Conservation (phyloP, 257 asterid species). For the Ballota nigra region DNA sequence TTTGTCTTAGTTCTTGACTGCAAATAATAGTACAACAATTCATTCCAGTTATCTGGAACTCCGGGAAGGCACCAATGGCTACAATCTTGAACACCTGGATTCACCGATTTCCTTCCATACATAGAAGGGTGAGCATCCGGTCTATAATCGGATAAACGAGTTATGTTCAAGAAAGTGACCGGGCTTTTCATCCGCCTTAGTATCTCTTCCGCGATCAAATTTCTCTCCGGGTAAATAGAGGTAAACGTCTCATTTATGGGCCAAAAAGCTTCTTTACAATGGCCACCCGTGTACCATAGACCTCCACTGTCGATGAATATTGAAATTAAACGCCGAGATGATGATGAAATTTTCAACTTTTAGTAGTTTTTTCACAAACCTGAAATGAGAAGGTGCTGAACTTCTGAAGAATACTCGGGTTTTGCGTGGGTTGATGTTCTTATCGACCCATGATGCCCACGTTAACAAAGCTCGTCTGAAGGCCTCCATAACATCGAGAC, state of each 20-base stretch:
- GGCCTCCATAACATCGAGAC: conserved; percentile 65
- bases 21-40: conserved; percentile 58
- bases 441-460: conserved; percentile 90
- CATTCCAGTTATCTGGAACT: conserved; percentile 92
- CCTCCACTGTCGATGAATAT: conserved; percentile 58
- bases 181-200: conserved; percentile 67
- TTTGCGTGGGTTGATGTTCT: conserved; percentile 55
- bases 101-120: conserved; percentile 51
- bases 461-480: conserved; percentile 62
- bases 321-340: background rate
- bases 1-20: conserved; percentile 20
- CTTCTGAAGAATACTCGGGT: conserved; percentile 84
- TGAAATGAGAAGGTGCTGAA: conserved; percentile 96
- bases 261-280: conserved; percentile 69
- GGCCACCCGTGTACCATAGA: conserved; percentile 85
- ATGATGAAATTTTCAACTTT: background rate
- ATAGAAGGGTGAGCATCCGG: conserved; percentile 90
- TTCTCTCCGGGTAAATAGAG: conserved; percentile 48
- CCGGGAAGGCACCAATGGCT: conserved; percentile 99
- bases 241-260: conserved; percentile 46
- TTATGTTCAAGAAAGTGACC: conserved; percentile 61
- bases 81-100: conserved; percentile 71
- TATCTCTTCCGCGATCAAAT: conserved; percentile 53
- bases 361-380: conserved; percentile 34
- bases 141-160: conserved; percentile 66